phyloP scores from a whole-genome alignment of 2,329 filamentous ascomycete species.

The Aulographum hederae region DNA sequence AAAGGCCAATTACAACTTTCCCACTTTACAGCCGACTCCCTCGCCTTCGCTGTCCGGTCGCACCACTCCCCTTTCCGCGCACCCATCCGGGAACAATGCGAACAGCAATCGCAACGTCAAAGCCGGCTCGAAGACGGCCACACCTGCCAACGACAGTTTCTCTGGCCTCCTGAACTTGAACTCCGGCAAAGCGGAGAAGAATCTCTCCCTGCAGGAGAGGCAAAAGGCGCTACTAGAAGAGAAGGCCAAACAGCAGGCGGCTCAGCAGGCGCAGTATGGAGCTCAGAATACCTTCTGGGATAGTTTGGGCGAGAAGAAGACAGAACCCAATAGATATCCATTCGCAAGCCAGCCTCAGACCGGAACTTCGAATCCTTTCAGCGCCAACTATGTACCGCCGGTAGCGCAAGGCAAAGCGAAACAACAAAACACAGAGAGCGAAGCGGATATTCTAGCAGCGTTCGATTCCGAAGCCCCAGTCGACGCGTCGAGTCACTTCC shows the following conservation, averaged over 20 bases:
- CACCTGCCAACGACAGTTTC: slow-evolving; percentile 49
- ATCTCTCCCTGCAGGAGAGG: slow-evolving; percentile 47
- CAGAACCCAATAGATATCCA: no score
- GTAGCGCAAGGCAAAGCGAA: no score
- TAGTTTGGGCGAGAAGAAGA: slow-evolving; percentile 39
- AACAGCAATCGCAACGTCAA: slow-evolving; percentile 19
- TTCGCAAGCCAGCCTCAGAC: no score
- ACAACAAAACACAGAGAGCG: slow-evolving; percentile 13
- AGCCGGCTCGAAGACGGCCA: slow-evolving; percentile 32
- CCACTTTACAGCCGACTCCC: slow-evolving; percentile 13
- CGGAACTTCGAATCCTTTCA: no score
- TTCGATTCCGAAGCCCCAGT: slow-evolving; percentile 42
- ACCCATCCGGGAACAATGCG: slow-evolving; percentile 17
- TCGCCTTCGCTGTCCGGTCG: slow-evolving; percentile 18
- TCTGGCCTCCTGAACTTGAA: slow-evolving; percentile 51
- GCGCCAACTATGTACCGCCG: no score
- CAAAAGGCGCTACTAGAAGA: slow-evolving; percentile 59
- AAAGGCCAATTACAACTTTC: slow-evolving; percentile 13
- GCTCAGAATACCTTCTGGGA: slow-evolving; percentile 56
- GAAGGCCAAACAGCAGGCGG: slow-evolving; percentile 58
- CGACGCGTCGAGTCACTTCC: slow-evolving; percentile 40
- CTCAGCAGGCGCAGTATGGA: slow-evolving; percentile 48
- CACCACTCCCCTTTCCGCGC: slow-evolving; percentile 16
- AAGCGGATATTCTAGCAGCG: slow-evolving; percentile 42
- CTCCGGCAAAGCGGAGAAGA: slow-evolving; percentile 42